These are phyloP conservation scores for Trichocladium uniseriatum DNA, from an alignment of 495 filamentous ascomycete species.

Conservation along the genomic window DNA sequence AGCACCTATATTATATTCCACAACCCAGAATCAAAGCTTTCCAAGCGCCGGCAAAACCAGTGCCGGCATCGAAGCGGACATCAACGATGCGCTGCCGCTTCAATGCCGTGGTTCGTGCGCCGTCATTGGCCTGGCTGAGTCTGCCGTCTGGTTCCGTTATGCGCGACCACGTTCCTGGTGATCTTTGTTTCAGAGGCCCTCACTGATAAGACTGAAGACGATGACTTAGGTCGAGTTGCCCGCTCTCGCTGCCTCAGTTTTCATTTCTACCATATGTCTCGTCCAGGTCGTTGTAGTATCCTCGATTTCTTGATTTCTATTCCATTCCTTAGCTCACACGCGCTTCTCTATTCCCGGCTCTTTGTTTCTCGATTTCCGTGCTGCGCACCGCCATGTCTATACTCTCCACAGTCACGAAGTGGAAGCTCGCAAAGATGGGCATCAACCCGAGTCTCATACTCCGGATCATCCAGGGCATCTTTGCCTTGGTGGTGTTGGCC, in stretches of 20 bases:
- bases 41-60: neutral
- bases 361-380: no score
- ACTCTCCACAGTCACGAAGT: neutral
- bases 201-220: no score
- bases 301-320: neutral
- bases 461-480: constrained; percentile 46
- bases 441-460: constrained; percentile 23
- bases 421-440: constrained; percentile 12
- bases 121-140: constrained; percentile 5
- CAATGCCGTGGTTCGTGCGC: neutral
- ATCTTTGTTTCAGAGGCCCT: constrained; percentile 13
- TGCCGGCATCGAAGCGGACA: constrained; percentile 7
- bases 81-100: neutral
- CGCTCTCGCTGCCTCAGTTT: neutral
- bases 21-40: no score
- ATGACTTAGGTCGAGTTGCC: neutral
- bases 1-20: no score
- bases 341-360: no score
- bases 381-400: no score
- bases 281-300: no score
- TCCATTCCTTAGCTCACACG: neutral
- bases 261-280: neutral
- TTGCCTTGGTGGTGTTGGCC: constrained; percentile 57
- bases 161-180: constrained; percentile 3
- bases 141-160: neutral